Evolutionary conservation across 768 basidiomycete genomes (phyloP), one percentile per base, ranked within the genome.

Genomic region (Lactarius deliciosus): DNA sequence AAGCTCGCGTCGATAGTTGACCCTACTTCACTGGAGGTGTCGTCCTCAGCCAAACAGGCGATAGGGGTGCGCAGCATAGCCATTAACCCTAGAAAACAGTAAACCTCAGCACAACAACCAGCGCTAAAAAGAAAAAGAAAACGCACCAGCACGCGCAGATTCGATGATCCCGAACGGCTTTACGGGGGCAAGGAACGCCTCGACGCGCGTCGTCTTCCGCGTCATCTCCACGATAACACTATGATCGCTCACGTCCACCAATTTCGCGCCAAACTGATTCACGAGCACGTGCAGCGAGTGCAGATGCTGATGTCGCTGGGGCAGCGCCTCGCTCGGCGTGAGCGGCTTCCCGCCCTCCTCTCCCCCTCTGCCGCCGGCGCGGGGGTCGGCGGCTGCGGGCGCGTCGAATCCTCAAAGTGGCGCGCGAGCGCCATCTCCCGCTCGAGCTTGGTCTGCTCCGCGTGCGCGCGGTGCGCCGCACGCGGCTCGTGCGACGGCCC

Each of bases 41-140:
- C 86, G 7, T 87, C 86, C 6, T 87, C 86, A 1, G 77, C 72
- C 30, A 81, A 76, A 62, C 82, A 79, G 16, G 84, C 75, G 73
- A 98, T 91, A 2, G 96, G 96, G 6, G 97, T 97, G 68, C 97
- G 86, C 5, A 96, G 97, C 92, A 99, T 97, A 7, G 92, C 96
- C 96, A 99, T 99, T 41, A 92, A 79, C 74, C 96, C 96, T 96
- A 68, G 5, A 40, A 38, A 40, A 38, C 38, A 40, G 38, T 2
- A 40, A 40, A 40, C 15, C 15, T 56, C 55, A 56, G 18, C 55
- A 28, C 13, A 36, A 8, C 28, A 1, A 30, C 18, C 30, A 32
- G 3, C 20, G 0, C n/a, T 41, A 63, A 32, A 36, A 15, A 16
- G 30, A 57, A 20, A 43, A 16, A 60, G 1, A 64, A 40, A 11